phyloP scores from a whole-genome alignment of 2,329 filamentous ascomycete genomes.

The Xylariaceae sp. region DNA sequence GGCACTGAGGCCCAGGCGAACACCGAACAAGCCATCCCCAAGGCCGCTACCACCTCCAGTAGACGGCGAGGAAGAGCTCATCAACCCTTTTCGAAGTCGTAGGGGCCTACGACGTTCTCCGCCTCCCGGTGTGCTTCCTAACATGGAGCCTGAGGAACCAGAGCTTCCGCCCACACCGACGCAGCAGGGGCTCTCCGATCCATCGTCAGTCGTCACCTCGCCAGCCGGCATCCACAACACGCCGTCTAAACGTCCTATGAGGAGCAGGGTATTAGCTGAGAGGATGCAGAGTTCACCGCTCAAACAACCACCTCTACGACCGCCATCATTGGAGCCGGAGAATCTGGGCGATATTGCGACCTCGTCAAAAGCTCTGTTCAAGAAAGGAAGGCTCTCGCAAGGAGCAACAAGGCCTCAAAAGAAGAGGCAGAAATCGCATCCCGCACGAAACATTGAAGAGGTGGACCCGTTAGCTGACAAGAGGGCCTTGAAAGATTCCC shows the following conservation, averaged over 20 bases:
- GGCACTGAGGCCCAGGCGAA: slow-evolving; percentile 33
- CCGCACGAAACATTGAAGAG: slow-evolving; percentile 38
- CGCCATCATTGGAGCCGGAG: slow-evolving; percentile 12
- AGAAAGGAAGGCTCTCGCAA: slow-evolving; percentile 7
- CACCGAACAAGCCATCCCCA: slow-evolving; percentile 38
- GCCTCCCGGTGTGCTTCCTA: slow-evolving; percentile 29
- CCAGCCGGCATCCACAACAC: slow-evolving; percentile 58
- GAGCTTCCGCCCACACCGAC: slow-evolving; percentile 58
- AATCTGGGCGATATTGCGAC: slow-evolving; percentile 2
- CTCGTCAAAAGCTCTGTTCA: background rate
- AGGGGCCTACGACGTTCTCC: slow-evolving; percentile 31
- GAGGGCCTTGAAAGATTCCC: slow-evolving; percentile 45
- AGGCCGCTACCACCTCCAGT: slow-evolving; percentile 44
- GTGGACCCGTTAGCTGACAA: slow-evolving; percentile 44
- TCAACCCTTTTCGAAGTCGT: slow-evolving; percentile 37
- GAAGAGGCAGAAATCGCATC: slow-evolving; percentile 24
- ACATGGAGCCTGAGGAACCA: slow-evolving; percentile 46
- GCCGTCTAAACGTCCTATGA: slow-evolving; percentile 45
- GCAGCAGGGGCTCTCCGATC: slow-evolving; percentile 44
- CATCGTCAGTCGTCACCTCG: slow-evolving; percentile 46
- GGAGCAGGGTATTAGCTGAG: slow-evolving; percentile 34
- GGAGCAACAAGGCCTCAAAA: slow-evolving; percentile 11
- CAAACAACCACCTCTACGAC: slow-evolving; percentile 37
- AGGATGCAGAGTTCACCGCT: slow-evolving; percentile 45
- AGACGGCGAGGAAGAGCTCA: slow-evolving; percentile 37